Conservation (phyloP, 2,329 filamentous ascomycete genomes). For the Pseudocercospora cruenta region DNA sequence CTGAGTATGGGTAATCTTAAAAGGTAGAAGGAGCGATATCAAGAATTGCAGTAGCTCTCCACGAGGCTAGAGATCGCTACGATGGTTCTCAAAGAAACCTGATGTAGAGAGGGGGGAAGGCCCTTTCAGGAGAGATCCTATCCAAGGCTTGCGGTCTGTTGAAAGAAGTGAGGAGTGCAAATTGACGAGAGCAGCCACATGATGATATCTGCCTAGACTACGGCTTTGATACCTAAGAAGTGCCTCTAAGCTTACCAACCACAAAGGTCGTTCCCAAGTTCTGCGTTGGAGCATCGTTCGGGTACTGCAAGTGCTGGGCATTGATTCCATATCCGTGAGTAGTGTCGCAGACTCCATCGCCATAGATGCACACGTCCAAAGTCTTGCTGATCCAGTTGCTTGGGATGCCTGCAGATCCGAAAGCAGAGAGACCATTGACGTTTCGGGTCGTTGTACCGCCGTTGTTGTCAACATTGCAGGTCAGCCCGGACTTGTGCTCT, state of each 20-base stretch:
- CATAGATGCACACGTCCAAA: conserved; percentile 42
- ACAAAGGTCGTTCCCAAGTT: conserved; percentile 36
- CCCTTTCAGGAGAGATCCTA: no score
- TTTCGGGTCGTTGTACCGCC: conserved; percentile 40
- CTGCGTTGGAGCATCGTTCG: conserved; percentile 35
- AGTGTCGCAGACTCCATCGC: conserved; percentile 44
- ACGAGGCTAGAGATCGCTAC: no score
- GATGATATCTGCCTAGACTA: no score
- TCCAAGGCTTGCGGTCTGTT: no score
- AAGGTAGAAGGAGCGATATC: no score
- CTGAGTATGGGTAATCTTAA: no score
- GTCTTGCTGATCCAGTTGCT: conserved; percentile 42
- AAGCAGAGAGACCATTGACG: conserved; percentile 33
- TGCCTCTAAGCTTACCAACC: conserved; percentile 22
- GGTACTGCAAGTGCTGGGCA: conserved; percentile 37
- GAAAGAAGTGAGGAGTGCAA: no score
- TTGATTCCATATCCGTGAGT: conserved; percentile 37
- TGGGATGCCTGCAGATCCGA: conserved; percentile 32
- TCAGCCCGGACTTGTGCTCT: conserved; percentile 38
- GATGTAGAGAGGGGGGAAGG: no score
- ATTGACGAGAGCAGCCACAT: no score
- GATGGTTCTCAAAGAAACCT: no score
- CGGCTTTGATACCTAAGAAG: conserved; percentile 14
- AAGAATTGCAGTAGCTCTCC: no score
- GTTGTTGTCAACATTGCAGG: conserved; percentile 43